phyloP scores from a whole-genome alignment of 495 filamentous ascomycete species.

The Penicillium desertorum region DNA sequence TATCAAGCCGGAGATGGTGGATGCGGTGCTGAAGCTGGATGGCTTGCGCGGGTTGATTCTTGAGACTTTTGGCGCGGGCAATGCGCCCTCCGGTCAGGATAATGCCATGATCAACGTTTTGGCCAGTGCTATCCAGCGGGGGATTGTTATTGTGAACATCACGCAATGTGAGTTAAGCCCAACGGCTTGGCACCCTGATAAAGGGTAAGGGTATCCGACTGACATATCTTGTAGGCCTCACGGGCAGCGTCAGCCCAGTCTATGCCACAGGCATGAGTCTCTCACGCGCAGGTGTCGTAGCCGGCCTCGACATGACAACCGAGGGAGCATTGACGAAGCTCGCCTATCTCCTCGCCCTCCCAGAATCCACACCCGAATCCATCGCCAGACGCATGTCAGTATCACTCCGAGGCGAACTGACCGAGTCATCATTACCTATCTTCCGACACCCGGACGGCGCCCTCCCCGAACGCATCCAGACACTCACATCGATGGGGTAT shows the following conservation, averaged over 20 bases:
- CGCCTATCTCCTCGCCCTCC: slow-evolving; percentile 77
- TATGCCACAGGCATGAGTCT: slow-evolving; percentile 90
- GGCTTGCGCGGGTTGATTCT: slow-evolving; percentile 81
- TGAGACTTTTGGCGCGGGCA: slow-evolving; percentile 95
- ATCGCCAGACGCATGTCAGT: slow-evolving; percentile 70
- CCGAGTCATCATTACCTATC: slow-evolving; percentile 59
- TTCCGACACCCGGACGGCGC: slow-evolving; percentile 72
- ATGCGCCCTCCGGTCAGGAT: slow-evolving; percentile 83
- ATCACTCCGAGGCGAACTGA: slow-evolving; percentile 83
- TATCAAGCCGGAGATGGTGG: slow-evolving; percentile 92
- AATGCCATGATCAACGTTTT: slow-evolving; percentile 80
- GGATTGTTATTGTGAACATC: slow-evolving; percentile 88
- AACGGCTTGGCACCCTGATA: neutral
- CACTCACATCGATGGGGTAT: slow-evolving; percentile 74
- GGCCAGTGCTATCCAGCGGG: slow-evolving; percentile 70
- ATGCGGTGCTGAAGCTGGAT: slow-evolving; percentile 77
- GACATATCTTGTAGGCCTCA: slow-evolving; percentile 48
- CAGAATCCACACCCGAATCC: slow-evolving; percentile 57
- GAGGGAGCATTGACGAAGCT: slow-evolving; percentile 95
- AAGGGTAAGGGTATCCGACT: neutral
- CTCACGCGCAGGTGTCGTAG: slow-evolving; percentile 85
- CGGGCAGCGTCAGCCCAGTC: slow-evolving; percentile 82
- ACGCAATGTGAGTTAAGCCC: slow-evolving; percentile 69
- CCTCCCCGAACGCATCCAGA: slow-evolving; percentile 45
- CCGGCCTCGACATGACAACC: slow-evolving; percentile 89